phyloP scores from a whole-genome alignment of 73 alveolate species.

The Symbiodinium natans region DNA sequence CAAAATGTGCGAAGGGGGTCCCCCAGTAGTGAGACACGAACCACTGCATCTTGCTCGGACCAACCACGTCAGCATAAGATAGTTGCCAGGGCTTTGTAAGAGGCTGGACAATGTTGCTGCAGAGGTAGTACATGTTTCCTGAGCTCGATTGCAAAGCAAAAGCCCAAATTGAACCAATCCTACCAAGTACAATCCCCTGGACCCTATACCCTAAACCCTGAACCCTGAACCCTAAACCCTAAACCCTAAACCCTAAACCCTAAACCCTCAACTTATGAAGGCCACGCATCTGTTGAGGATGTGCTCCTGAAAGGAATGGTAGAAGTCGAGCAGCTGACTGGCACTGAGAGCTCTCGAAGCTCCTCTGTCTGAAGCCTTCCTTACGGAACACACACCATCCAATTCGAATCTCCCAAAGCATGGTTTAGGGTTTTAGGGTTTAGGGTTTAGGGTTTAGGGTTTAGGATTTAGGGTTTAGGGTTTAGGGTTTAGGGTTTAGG shows the following conservation, averaged over 20 bases:
- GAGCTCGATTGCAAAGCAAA: too few species aligned
- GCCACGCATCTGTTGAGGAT: neutral
- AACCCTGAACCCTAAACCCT: neutral
- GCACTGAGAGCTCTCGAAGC: neutral
- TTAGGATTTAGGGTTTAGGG: too few species aligned
- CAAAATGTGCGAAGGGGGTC: conserved; percentile 2
- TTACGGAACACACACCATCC: neutral
- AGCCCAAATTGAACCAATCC: too few species aligned
- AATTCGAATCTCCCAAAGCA: too few species aligned
- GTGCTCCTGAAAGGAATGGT: neutral
- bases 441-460: neutral
- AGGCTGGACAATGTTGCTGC: conserved; percentile 25
- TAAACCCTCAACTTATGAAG: neutral
- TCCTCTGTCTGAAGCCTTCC: neutral
- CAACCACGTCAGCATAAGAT: conserved; percentile 32
- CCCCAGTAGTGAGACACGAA: conserved; percentile 43
- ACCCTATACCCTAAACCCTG: neutral
- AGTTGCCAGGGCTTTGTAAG: neutral
- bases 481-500: too few species aligned
- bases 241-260: neutral
- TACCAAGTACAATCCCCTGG: too few species aligned
- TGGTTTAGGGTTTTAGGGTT: neutral
- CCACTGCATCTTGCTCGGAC: conserved; percentile 10
- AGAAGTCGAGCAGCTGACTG: neutral
- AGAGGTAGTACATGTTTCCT: conserved; percentile 31